Base-by-base conservation (phyloP, 306 rosid genomes). In the Clitoria ternatea region DNA sequence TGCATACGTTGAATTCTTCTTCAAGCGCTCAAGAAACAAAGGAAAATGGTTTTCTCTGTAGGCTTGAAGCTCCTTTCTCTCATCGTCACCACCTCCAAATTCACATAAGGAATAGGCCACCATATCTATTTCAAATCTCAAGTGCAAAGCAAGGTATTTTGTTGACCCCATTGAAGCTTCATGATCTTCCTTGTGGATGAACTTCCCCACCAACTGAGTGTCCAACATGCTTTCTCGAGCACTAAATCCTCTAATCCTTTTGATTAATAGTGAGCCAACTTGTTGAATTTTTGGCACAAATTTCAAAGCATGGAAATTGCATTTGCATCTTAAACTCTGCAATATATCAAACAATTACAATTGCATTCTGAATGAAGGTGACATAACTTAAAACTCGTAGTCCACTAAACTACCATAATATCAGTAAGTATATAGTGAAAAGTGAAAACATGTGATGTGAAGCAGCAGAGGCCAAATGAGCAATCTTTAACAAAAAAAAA, bases 251-350 rank as follows among this genome's bases (percentile, higher is more conserved):
- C 98, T 81, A 60, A 91, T 84, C 82, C 96, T 94, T 67, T 72
- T 82, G 45, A 89, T 88, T 80, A 94, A 80, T 15, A 87, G 30
- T 1, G 96, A 84, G 24, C 92, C 98, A 45, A 80, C 84, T 83
- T 73, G 50, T 74, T 94, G 98, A 52, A 94, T 94, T 77, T 87
- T 85, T 1, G 90, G 95, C 43, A 42, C 80, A 30, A 87, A 94
- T 62, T 89, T 90, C 82, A 90, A 70, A 36, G 96, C 96, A 59
- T 94, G 97, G 82, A 89, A 94, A 80, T 94, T 94, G 76, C 97
- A 94, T 88, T 89, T 94, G 87, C 98, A 94, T 86, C 98, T 85
- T 80, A 90, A 27, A 85, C 80, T 89, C 98, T 90, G 92, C 81
- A 55, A 29, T 10, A 39, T 47, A 36, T 64, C 43, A 69, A 66